These are phyloP conservation scores for Colletotrichum orchidophilum DNA, from an alignment of 2,329 filamentous ascomycete species.

Conservation along the genomic window DNA sequence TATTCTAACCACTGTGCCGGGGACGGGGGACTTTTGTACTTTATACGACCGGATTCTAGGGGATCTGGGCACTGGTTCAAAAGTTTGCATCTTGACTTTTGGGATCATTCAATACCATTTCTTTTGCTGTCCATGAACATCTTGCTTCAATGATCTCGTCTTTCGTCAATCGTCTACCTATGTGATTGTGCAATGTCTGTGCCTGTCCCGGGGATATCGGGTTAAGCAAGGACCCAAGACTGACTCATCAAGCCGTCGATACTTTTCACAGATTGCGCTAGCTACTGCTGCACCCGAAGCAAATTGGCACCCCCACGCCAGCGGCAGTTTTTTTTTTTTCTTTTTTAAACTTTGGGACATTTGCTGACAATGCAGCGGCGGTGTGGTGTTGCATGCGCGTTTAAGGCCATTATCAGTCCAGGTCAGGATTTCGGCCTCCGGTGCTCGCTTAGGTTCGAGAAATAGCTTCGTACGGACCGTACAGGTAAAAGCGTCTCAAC, in stretches of 20 bases:
- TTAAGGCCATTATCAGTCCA: background rate
- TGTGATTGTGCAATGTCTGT: background rate
- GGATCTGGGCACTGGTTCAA: conserved; percentile 36
- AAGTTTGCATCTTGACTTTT: conserved; percentile 36
- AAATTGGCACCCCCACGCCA: conserved; percentile 5
- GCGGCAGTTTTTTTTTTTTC: background rate
- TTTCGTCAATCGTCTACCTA: background rate
- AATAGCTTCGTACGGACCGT: background rate
- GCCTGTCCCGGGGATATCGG: background rate
- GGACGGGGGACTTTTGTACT: conserved; percentile 43
- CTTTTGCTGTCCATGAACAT: conserved; percentile 17
- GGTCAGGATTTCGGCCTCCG: background rate
- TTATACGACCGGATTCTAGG: conserved; percentile 46
- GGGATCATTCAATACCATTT: conserved; percentile 35
- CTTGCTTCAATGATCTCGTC: background rate
- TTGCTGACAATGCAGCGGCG: background rate
- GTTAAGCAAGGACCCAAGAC: conserved; percentile 1
- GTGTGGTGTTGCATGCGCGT: background rate
- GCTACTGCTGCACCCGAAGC: background rate
- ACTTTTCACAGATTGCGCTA: background rate
- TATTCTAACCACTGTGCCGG: conserved; percentile 30
- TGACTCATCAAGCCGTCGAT: conserved; percentile 1
- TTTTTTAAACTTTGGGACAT: background rate
- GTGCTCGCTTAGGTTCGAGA: background rate
- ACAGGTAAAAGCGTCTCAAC: background rate